A percentile compares a stretch with the other conserved stretches of the same genome.
Evolutionary conservation across 768 basidiomycete species (phyloP).

Genomic region (Cubamyces sp.): DNA sequence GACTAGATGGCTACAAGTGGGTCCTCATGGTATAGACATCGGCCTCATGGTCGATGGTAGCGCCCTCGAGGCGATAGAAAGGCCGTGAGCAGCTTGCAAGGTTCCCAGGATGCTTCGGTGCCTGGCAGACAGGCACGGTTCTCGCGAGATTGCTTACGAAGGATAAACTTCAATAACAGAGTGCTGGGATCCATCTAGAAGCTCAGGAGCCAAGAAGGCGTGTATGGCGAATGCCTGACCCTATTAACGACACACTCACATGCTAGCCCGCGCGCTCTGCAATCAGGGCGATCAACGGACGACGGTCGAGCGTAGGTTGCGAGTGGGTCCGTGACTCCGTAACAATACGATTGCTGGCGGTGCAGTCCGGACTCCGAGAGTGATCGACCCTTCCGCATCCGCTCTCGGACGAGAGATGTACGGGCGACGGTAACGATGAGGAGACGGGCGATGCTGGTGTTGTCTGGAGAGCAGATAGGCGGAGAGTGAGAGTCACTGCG

Average conservation of each 20-base stretch:
- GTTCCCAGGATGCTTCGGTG: conserved; percentile 23
- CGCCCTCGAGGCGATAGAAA: conserved; percentile 11
- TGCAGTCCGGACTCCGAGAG: not conserved
- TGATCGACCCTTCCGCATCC: not conserved
- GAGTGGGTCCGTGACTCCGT: not conserved
- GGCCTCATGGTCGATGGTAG: conserved; percentile 15
- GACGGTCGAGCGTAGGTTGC: conserved; percentile 2
- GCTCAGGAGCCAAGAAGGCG: not conserved
- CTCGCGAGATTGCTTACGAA: conserved; percentile 13
- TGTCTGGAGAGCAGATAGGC: not conserved
- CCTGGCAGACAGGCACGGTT: conserved; percentile 23
- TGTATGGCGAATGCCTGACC: not conserved
- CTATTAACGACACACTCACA: not conserved
- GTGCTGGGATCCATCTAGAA: conserved; percentile 4
- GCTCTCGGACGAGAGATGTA: not conserved
- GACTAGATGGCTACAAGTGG: conserved; percentile 5
- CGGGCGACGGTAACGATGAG: too few species aligned
- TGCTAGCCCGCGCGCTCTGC: not conserved
- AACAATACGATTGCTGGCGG: not conserved
- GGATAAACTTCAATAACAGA: conserved; percentile 15
- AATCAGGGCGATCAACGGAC: conserved; percentile 21
- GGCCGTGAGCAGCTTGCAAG: conserved; percentile 1
- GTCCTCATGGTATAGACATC: not conserved
- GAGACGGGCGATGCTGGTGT: not conserved
- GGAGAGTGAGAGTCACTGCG: not conserved